Percentiles rank a stretch among this genome's conserved stretches.
These are phyloP conservation scores for Lasiosphaeriaceae sp. DNA, from an alignment of 495 filamentous ascomycete genomes.

Conservation along the genomic window DNA sequence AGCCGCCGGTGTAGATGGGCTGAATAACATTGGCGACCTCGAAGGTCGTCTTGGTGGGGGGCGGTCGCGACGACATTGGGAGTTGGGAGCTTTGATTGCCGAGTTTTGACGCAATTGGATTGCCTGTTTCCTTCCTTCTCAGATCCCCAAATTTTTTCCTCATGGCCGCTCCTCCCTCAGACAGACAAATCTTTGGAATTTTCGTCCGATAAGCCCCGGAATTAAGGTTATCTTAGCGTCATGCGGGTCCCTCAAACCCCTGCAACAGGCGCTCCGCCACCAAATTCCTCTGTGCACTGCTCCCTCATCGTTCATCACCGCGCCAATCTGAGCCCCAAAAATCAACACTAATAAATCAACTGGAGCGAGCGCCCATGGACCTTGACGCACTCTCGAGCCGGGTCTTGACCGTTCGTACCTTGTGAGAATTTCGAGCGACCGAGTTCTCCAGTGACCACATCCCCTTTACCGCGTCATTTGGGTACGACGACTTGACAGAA, in stretches of 20 bases:
- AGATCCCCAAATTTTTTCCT: conserved; percentile 13
- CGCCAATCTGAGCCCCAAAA: too few relatives aligned
- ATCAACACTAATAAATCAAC: too few relatives aligned
- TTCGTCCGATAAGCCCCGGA: conserved; percentile 24
- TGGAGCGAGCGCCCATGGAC: too few relatives aligned
- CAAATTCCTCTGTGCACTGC: not conserved
- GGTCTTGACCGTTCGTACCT: too few relatives aligned
- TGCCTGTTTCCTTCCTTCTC: conserved; percentile 13
- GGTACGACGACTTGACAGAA: not conserved
- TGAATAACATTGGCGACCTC: conserved; percentile 75
- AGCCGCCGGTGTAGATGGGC: conserved; percentile 90
- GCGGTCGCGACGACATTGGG: conserved; percentile 47
- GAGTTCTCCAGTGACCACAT: too few relatives aligned
- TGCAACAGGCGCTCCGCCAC: not conserved
- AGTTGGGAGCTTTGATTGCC: not conserved
- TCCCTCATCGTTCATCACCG: too few relatives aligned
- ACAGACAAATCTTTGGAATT: not conserved
- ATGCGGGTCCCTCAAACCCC: conserved; percentile 8
- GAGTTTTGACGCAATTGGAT: not conserved
- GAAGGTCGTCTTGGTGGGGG: conserved; percentile 74
- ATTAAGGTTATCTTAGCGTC: conserved; percentile 40
- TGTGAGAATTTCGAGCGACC: too few relatives aligned
- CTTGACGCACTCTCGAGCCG: too few relatives aligned
- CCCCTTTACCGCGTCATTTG: too few relatives aligned
- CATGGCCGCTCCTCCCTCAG: too few relatives aligned